phyloP scores from a whole-genome alignment of 2,329 filamentous ascomycete genomes.

The Rutstroemia sp. region DNA sequence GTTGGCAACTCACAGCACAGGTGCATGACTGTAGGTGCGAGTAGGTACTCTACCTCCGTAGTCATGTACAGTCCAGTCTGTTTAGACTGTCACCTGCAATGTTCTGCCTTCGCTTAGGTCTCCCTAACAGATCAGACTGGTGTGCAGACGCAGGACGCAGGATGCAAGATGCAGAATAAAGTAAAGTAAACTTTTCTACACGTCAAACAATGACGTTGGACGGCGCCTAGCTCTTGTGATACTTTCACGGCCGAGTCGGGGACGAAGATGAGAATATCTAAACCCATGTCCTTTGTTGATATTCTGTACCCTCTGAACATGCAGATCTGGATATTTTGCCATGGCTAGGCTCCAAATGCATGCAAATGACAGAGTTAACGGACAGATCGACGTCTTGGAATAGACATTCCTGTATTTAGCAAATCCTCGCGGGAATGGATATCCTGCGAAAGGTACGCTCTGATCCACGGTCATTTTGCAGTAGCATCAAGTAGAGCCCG shows the following conservation, averaged over 20 bases:
- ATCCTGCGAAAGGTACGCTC: too few species aligned
- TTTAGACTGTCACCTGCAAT: background rate
- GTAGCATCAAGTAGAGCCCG: too few species aligned
- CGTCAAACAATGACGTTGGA: background rate
- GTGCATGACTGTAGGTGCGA: background rate
- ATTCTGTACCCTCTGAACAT: background rate
- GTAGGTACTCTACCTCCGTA: too few species aligned
- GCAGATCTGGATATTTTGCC: background rate
- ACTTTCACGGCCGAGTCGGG: background rate
- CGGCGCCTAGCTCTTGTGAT: background rate
- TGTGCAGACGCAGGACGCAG: background rate
- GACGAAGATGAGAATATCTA: background rate
- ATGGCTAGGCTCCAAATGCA: background rate
- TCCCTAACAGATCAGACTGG: conserved; percentile 1
- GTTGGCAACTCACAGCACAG: background rate
- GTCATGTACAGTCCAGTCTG: too few species aligned
- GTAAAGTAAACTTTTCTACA: background rate
- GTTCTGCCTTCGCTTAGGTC: background rate
- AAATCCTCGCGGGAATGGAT: too few species aligned
- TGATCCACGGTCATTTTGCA: too few species aligned
- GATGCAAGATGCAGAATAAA: background rate
- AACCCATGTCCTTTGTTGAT: background rate
- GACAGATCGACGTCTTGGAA: background rate
- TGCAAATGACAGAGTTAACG: too few species aligned
- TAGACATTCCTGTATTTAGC: background rate